Evolutionary conservation across 2,329 filamentous ascomycete genomes (phyloP).

Genomic region (Diaporthe sp.): DNA sequence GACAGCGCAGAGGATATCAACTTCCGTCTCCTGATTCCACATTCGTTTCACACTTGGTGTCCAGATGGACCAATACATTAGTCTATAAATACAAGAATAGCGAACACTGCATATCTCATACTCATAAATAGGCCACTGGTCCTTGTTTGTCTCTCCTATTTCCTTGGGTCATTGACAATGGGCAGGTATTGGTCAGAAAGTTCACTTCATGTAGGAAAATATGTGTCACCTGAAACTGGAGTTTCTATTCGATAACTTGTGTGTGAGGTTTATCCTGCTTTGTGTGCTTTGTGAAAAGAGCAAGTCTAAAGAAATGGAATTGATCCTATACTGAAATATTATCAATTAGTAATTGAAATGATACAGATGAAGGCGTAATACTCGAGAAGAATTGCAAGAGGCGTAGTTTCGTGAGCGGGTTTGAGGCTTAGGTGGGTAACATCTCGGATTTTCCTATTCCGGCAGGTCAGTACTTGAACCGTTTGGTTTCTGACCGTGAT

Average conservation of each 20-base stretch:
- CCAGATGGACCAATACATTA: background rate
- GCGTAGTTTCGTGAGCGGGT: background rate
- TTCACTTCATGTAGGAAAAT: background rate
- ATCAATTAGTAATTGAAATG: background rate
- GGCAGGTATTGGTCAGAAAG: background rate
- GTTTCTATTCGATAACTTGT: background rate
- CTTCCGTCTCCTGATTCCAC: background rate
- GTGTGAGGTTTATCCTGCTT: background rate
- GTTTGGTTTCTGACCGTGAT: background rate
- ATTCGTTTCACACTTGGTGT: background rate
- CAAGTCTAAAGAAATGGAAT: background rate
- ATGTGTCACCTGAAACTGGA: background rate
- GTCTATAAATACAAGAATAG: background rate
- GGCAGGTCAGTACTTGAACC: background rate
- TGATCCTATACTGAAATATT: background rate
- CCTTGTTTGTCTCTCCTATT: background rate
- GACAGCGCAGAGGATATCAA: background rate
- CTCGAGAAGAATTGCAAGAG: background rate
- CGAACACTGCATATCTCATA: background rate
- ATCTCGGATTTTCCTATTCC: background rate
- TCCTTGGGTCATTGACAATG: background rate
- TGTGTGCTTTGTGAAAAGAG: background rate
- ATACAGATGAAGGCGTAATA: background rate
- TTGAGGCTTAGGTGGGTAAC: background rate
- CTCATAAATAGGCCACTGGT: background rate